Evolutionary conservation across 441 rosid genomes (phyloP).

Genomic region (Erodium chrysanthum): DNA sequence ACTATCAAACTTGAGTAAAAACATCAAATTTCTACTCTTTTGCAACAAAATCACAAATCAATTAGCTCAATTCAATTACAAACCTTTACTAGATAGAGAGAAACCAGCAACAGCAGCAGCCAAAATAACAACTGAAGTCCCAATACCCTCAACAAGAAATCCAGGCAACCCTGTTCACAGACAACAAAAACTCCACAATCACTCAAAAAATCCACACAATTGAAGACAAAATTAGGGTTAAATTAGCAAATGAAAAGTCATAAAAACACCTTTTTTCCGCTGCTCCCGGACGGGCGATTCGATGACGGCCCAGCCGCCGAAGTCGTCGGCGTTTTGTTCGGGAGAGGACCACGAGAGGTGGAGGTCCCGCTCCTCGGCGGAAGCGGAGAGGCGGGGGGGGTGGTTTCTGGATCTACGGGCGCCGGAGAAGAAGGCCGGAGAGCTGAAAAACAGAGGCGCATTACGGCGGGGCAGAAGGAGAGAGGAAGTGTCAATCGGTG

Average conservation of each 20-base stretch:
- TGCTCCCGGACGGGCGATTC: slow-evolving; percentile 26
- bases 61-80: neutral
- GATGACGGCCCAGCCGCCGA: slow-evolving; percentile 57
- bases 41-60: neutral
- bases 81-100: neutral
- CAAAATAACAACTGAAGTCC: neutral
- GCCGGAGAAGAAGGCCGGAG: slow-evolving; percentile 17
- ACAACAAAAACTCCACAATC: neutral
- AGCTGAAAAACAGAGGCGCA: slow-evolving; percentile 23
- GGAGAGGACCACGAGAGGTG: slow-evolving; percentile 44
- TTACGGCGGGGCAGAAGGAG: slow-evolving; percentile 30
- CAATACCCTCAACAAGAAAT: neutral
- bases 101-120: neutral
- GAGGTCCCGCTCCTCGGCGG: slow-evolving; percentile 24
- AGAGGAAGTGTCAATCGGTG: slow-evolving; percentile 23
- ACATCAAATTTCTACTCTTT: neutral
- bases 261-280: slow-evolving; percentile 29
- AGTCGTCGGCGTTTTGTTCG: slow-evolving; percentile 26
- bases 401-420: slow-evolving; percentile 21
- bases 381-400: slow-evolving; percentile 33
- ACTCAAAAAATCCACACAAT: neutral
- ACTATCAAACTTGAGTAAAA: slow-evolving; percentile 52
- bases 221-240: neutral
- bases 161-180: neutral
- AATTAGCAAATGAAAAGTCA: no score